A percentile compares a stretch with the other conserved stretches of the same genome.
These are phyloP conservation scores for Colletotrichum acutatum DNA, from an alignment of 2,329 filamentous ascomycete species.

Conservation along the genomic window DNA sequence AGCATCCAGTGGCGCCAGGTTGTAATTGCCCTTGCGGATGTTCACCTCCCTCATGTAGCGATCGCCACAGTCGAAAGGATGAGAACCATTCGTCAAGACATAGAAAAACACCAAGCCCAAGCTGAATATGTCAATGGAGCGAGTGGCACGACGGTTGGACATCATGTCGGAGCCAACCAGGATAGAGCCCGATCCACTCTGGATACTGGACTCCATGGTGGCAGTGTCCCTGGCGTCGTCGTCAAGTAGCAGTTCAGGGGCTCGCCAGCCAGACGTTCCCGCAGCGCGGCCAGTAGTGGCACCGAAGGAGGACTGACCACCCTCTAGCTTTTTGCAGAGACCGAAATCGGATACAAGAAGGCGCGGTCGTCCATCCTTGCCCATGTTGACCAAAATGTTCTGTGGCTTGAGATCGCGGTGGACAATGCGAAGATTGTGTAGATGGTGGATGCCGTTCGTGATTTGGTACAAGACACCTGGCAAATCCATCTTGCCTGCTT, in stretches of 20 bases:
- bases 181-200: slow-evolving; percentile 71
- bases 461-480: slow-evolving; percentile 88
- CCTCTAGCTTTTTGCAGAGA: slow-evolving; percentile 95
- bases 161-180: slow-evolving; percentile 67
- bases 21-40: slow-evolving; percentile 89
- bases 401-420: slow-evolving; percentile 98
- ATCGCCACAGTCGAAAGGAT: slow-evolving; percentile 95
- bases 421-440: slow-evolving; percentile 93
- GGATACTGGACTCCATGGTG: slow-evolving; percentile 63
- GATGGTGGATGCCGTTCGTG: slow-evolving; percentile 85
- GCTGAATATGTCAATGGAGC: slow-evolving; percentile 97
- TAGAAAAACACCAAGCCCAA: slow-evolving; percentile 99
- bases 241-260: slow-evolving; percentile 89
- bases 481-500: slow-evolving; percentile 78
- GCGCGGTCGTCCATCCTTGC: slow-evolving; percentile 77
- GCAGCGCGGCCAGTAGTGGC: slow-evolving; percentile 94
- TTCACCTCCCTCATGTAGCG: slow-evolving; percentile 97
- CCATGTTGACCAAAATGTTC: slow-evolving; percentile 89
- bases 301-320: slow-evolving; percentile 92
- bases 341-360: slow-evolving; percentile 98
- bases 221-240: slow-evolving; percentile 70
- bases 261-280: slow-evolving; percentile 95
- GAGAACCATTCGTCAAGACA: slow-evolving; percentile 90
- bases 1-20: slow-evolving; percentile 75
- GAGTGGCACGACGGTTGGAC: slow-evolving; percentile 83